A percentile compares a stretch with the other conserved stretches of the same genome.
phyloP scores from a whole-genome alignment of 2,329 filamentous ascomycete genomes.

The Pseudocercospora eumusae region DNA sequence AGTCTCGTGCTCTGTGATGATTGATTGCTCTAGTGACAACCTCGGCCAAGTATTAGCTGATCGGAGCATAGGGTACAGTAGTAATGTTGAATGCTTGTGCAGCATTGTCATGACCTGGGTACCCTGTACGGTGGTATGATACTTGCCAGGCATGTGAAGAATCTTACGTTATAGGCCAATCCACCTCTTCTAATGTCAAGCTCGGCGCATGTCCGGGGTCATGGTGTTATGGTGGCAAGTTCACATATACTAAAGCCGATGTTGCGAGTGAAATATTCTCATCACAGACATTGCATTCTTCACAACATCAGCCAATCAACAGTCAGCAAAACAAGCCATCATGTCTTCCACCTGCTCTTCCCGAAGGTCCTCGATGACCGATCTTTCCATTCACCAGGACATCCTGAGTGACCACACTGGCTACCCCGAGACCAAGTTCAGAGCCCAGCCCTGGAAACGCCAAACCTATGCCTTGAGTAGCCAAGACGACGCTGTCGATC shows the following conservation, averaged over 20 bases:
- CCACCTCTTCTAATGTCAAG: not conserved
- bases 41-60: not conserved
- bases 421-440: slow-evolving; percentile 1
- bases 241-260: not conserved
- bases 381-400: slow-evolving; percentile 66
- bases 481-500: not conserved
- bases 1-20: not conserved
- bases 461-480: slow-evolving; percentile 2
- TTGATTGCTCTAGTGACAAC: not conserved
- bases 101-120: not conserved
- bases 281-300: not conserved
- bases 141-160: not conserved
- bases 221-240: not conserved
- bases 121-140: not conserved
- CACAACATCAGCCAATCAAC: not conserved
- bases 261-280: not conserved
- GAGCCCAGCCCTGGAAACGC: not conserved
- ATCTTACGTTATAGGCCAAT: not conserved
- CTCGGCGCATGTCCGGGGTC: not conserved
- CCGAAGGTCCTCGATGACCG: slow-evolving; percentile 5
- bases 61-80: not conserved
- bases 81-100: not conserved
- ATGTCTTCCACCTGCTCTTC: not conserved
- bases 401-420: slow-evolving; percentile 59
- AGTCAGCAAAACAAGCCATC: not conserved